Evolutionary conservation across 805 yeast species (phyloP), one percentile per base, ranked within the genome.

Genomic region (Schizosaccharomyces osmophilus): DNA sequence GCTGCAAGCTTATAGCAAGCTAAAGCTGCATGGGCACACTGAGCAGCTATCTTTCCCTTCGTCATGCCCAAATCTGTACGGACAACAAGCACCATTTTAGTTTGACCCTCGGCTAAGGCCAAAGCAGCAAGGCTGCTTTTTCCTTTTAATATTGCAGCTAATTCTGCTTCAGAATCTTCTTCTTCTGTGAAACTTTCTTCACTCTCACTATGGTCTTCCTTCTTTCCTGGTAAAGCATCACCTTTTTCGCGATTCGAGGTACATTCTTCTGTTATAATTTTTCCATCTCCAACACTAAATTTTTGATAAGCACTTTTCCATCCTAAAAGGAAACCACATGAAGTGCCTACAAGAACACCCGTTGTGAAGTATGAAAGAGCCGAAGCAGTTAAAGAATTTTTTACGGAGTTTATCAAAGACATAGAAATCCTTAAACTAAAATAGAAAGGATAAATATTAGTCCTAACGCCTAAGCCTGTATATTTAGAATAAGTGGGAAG

Each of bases 11-110:
- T 82, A 72, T 85, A 93, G 66, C 93, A 81, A 0, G 93, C 89
- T 42, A 93, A 77, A 0, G 97, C 94, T n/a, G 98, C 98, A 73
- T 93, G 99, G 48, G 88, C 83, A 71, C 97, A 90, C 69, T 93
- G 99, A 5, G 98, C 98, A 4, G 97, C 97, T 2, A 86, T 83
- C 69, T 93, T 93, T 26, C 99, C 99, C 72, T 87, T 87, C 41
- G 84, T 82, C 97, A 93, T 93, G 55, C 81, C 83, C 64, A 93
- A 74, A 70, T 93, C 98, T 36, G 83, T 85, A 63, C 98, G 81
- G 4, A 93, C 87, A 2, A 88, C 81, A 31, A 93, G 74, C 0
- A 93, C 88, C 95, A 36, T 24, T 17, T 29, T 17, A 15, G 45
- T 51, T 58, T 55, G 57, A 11, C 57, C 57, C 36, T 51, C 57